phyloP scores from a whole-genome alignment of 176 grass and related monocot genomes.

The Bothriochloa decipiens region DNA sequence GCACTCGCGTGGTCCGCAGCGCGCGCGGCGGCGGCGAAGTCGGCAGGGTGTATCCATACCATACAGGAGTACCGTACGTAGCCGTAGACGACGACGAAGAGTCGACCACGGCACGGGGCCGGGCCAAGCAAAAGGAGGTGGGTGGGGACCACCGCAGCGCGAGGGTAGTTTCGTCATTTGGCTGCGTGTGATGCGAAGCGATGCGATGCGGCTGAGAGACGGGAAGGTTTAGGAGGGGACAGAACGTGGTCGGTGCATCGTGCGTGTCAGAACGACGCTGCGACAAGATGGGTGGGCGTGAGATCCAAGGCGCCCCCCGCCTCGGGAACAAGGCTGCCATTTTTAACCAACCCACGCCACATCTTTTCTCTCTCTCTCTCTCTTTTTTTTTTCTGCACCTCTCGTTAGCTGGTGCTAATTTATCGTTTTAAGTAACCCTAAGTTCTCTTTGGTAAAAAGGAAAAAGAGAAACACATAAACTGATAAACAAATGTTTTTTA shows the following conservation, averaged over 20 bases:
- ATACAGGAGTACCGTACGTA: neutral
- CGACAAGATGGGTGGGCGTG: slow-evolving; percentile 32
- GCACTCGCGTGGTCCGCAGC: no score
- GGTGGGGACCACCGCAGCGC: neutral
- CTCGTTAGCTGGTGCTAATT: no score
- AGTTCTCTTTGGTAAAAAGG: no score
- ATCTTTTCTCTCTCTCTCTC: no score
- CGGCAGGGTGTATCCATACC: slow-evolving; percentile 9
- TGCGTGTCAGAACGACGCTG: slow-evolving; percentile 40
- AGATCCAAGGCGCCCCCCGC: slow-evolving; percentile 40
- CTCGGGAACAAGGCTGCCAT: slow-evolving; percentile 24
- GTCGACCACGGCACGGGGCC: no score
- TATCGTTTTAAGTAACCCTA: no score
- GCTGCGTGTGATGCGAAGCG: neutral
- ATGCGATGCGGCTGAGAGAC: no score
- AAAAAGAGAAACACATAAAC: no score
- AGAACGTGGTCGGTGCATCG: slow-evolving; percentile 43
- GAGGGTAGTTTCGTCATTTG: slow-evolving; percentile 15
- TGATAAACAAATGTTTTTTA: no score
- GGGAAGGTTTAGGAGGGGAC: neutral
- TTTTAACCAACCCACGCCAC: neutral
- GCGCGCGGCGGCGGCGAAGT: neutral
- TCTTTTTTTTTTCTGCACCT: no score
- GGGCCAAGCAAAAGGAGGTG: no score
- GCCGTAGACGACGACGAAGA: neutral